Percentiles rank a stretch among this genome's conserved stretches.
These are phyloP conservation scores for Penicillium sp. DNA, from an alignment of 2,329 filamentous ascomycete species.

Conservation along the genomic window DNA sequence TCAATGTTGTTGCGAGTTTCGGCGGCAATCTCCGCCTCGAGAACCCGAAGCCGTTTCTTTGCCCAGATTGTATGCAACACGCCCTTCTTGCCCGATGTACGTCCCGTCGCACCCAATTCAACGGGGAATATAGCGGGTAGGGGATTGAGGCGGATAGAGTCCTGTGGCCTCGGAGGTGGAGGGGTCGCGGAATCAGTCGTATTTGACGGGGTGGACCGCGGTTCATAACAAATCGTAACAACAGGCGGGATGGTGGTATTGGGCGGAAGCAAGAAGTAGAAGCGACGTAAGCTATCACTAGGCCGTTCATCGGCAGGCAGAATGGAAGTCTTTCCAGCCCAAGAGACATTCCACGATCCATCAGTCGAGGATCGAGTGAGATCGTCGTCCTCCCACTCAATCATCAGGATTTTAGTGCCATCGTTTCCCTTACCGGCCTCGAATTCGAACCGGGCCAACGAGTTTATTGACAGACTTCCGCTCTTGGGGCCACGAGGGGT, in stretches of 20 bases:
- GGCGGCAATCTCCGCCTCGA: constrained; percentile 72
- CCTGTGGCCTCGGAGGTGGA: constrained; percentile 16
- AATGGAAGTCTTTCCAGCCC: constrained; percentile 76
- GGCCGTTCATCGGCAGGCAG: constrained; percentile 64
- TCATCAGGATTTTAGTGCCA: constrained; percentile 89
- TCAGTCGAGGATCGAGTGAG: constrained; percentile 41
- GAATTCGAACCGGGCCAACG: constrained; percentile 85
- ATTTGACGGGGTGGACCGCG: no score
- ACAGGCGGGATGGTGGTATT: constrained; percentile 69
- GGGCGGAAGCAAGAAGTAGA: constrained; percentile 80
- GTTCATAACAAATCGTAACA: constrained; percentile 49
- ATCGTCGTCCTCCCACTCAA: constrained; percentile 76
- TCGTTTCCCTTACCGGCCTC: constrained; percentile 73
- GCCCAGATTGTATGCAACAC: constrained; percentile 91
- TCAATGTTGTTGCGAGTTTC: constrained; percentile 75
- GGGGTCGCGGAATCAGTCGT: background rate
- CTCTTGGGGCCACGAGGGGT: constrained; percentile 29
- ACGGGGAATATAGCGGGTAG: constrained; percentile 83
- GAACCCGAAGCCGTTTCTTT: constrained; percentile 71
- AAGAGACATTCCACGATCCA: constrained; percentile 73
- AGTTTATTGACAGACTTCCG: constrained; percentile 49
- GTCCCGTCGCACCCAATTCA: constrained; percentile 66
- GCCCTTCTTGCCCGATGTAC: constrained; percentile 70
- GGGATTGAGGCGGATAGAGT: constrained; percentile 68
- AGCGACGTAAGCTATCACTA: constrained; percentile 57